Evolutionary conservation across 2,329 filamentous ascomycete genomes (phyloP), one percentile per base, ranked within the genome.

Genomic region (Bimuria novae-zelandiae): DNA sequence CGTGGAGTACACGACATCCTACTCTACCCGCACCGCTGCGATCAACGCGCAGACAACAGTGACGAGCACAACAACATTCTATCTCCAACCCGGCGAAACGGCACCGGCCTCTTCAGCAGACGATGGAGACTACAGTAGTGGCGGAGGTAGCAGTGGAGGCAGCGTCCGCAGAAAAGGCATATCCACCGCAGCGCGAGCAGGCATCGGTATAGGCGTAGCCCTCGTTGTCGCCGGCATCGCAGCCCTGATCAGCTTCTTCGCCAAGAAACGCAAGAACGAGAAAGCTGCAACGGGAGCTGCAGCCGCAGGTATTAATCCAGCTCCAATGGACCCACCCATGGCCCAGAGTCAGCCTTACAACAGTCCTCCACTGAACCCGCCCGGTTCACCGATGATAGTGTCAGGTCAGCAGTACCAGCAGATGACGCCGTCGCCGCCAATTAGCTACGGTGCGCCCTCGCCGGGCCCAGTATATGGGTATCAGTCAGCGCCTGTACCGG

Each of bases 241-340:
- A 16, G 39, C 40, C 10, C 39, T 52, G n/a, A 25, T 56, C 19
- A 32, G 44, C 22, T 56, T 46, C 21, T 56, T 49, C 19, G 22
- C 42, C 12, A 30, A 27, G 21, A 32, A 36, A 23, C 16, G 27
- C 6, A 42, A 23, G 12, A 39, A 36, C 22, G 23, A 48, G 44
- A 29, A 48, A 8, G 10, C 43, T 14, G 19, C 17, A 19, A 19
- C n/a, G 11, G 43, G 11, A 7, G 17, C 11, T 33, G 43, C 4
- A 17, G 14, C 22, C n/a, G n/a, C n/a, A n/a, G n/a, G 25, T 27
- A 10, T 27, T 27, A 10, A 5, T 27, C 5, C 25, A 10, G 6
- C 25, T 27, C 25, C 5, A 27, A 5, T 10, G 10, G 10, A 27
- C 12, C 22, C 35, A 12, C 14, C 16, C 7, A 40, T 19, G 23